Conservation (phyloP, 371 early-diverging fungal genomes). For the Rhizopus stolonifer region DNA sequence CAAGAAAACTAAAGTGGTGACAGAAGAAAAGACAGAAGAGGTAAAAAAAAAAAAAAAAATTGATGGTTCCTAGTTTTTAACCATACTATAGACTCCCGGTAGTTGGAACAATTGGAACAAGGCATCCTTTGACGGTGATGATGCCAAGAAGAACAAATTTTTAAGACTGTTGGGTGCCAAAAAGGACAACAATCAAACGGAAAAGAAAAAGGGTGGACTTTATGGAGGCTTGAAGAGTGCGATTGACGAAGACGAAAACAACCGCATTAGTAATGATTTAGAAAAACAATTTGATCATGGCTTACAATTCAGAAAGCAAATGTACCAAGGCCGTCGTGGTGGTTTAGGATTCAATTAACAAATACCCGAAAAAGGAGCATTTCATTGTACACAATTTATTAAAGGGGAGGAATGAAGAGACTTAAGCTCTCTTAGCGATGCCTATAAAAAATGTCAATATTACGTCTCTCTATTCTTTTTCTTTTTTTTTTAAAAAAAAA, state of each 20-base stretch:
- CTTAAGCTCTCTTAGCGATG: constrained; percentile 32
- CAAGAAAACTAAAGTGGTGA: not conserved
- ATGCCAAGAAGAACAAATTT: constrained; percentile 46
- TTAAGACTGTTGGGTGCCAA: constrained; percentile 49
- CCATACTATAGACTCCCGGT: not conserved
- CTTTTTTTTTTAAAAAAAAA: constrained; percentile 2
- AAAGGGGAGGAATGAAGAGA: constrained; percentile 2
- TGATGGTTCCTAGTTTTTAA: not conserved
- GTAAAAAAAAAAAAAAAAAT: not conserved
- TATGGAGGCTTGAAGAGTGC: constrained; percentile 45
- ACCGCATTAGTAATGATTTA: constrained; percentile 36
- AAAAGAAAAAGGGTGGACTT: constrained; percentile 34
- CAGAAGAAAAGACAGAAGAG: not conserved
- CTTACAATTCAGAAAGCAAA: constrained; percentile 46
- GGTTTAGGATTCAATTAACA: constrained; percentile 44
- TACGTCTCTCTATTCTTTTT: not conserved
- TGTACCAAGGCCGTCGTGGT: constrained; percentile 44
- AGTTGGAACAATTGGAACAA: constrained; percentile 57
- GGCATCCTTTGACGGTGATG: constrained; percentile 49
- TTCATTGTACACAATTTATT: constrained; percentile 6
- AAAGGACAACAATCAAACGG: constrained; percentile 21
- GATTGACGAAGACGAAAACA: constrained; percentile 45
- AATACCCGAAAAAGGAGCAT: constrained; percentile 7
- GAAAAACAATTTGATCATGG: constrained; percentile 50
- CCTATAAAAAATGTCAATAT: constrained; percentile 9